Base-by-base conservation (phyloP, 345 rosid genomes). In the Camelina sativa region DNA sequence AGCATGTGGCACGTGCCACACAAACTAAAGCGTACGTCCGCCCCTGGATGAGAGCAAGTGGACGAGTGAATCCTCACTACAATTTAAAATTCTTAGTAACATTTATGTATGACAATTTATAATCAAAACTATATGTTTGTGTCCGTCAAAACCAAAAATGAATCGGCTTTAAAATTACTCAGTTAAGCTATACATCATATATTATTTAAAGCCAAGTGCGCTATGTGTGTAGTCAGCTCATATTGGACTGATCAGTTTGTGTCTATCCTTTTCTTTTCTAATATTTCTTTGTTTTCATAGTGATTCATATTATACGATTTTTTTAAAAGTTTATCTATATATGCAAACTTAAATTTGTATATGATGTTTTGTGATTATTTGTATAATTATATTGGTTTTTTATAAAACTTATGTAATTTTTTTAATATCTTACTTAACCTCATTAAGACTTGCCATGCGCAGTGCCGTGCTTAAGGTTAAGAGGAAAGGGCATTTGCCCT, bases 61-160 rank as follows among this genome's bases (percentile, higher is more conserved):
- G 30, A 56, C 54, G 59, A 74, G 59, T 12, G 41, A 74, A 11
- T 35, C 59, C 13, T 65, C 51, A 46, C 58, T 56, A 65, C 65
- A 43, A 44, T 15, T n/a, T 53, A 30, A 12, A 34, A 43, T 34
- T 20, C 55, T 54, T 54, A 19, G 35, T 16, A 23, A 71, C n/a
- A 35, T 35, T 20, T 37, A 50, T 38, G 12, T 69, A 7, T 8
- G 11, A 17, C 17, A 17, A 17, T 17, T 17, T 17, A 17, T 17
- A 25, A 37, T 34, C 25, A 25, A 19, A 35, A 20, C 4, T 51
- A 37, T 60, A 59, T 71, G 59, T 60, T 71, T 71, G 75, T 48
- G 15, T 69, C 5, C 16, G 17, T 43, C 41, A 25, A 15, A 63
- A 0, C 7, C 52, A n/a, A 51, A 62, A 62, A 62, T 17, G 11